Base-by-base conservation (phyloP, 768 basidiomycete genomes). In the Inosperma sp. region DNA sequence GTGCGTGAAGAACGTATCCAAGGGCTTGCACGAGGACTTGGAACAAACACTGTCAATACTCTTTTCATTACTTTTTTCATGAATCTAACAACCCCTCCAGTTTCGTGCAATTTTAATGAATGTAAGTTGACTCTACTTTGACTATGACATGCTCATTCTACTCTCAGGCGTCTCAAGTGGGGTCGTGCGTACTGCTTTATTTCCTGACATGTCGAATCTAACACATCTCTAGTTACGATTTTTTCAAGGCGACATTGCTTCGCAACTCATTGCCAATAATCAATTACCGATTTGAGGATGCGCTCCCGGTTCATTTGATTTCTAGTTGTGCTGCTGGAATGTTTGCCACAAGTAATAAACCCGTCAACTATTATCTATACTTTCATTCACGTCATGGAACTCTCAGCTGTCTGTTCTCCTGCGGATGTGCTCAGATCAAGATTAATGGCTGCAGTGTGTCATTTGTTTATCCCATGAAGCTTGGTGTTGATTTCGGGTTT, bases 331-430 rank as follows among this genome's bases (percentile, higher is more conserved):
- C 83, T 7, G 85, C 88, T 13, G 88, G 86, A 21, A 81, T 84
- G 23, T 76, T 88, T 54, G 87, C 86, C 34, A 90, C 88, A 12
- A 88, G 88, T 90, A 51, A 29, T n/a, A n/a, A n/a, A n/a, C n/a
- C n/a, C n/a, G 81, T 71, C 39, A 10, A 35, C 5, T 17, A 26
- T 30, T 40, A 26, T 27, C 19, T 14, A 53, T 46, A 35, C 35
- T 22, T 22, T 27, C 17, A 16, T 34, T 54, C 43, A 33, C 30
- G 6, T n/a, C n/a, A 34, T 51, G 21, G 10, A 44, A 19, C 48
- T 49, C 39, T 4, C 54, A 90, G 88, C 88, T 43, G 79, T 89
- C 10, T 88, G 84, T 52, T 84, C 88, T 17, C 88, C 88, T 12
- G 84, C 79, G 3, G 88, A 90, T 58, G 88, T 90, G 25, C 68